Percentiles rank a stretch among this genome's conserved stretches.
phyloP scores from a whole-genome alignment of 805 yeast species.

The Kluyveromyces dobzhanskii region DNA sequence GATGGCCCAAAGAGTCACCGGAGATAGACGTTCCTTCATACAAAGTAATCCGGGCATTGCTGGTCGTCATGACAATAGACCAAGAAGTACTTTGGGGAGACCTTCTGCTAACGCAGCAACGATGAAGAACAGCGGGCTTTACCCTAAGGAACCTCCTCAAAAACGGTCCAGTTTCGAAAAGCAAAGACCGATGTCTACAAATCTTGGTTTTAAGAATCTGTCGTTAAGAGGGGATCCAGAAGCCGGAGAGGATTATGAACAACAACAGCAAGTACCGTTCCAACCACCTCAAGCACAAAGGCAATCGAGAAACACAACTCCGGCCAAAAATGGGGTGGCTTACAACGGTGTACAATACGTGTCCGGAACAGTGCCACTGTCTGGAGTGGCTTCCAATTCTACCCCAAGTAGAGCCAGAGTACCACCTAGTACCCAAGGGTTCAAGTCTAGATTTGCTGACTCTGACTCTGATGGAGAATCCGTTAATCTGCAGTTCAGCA shows the following conservation, averaged over 20 bases:
- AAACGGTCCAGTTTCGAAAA: conserved; percentile 52
- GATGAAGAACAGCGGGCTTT: conserved; percentile 8
- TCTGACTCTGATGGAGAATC: conserved; percentile 52
- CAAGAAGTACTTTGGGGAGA: background rate
- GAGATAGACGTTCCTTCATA: conserved; percentile 1
- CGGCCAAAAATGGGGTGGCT: background rate
- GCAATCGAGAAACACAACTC: background rate
- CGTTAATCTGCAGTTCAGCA: conserved; percentile 11
- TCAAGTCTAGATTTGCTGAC: conserved; percentile 52
- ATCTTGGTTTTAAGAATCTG: conserved; percentile 32
- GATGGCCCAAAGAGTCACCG: conserved; percentile 5
- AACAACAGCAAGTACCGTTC: background rate
- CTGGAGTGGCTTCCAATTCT: background rate
- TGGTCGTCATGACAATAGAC: background rate
- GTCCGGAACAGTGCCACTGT: background rate
- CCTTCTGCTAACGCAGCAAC: background rate
- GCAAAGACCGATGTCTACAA: conserved; percentile 26
- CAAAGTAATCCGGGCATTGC: background rate
- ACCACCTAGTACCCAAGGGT: conserved; percentile 19
- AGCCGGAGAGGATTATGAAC: conserved; percentile 1
- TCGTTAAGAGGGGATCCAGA: conserved; percentile 27
- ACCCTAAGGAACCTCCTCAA: conserved; percentile 34
- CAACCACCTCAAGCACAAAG: background rate
- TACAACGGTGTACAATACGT: background rate
- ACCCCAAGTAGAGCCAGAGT: background rate